phyloP scores from a whole-genome alignment of 257 asterid species.

The Knoxia roxburghii region DNA sequence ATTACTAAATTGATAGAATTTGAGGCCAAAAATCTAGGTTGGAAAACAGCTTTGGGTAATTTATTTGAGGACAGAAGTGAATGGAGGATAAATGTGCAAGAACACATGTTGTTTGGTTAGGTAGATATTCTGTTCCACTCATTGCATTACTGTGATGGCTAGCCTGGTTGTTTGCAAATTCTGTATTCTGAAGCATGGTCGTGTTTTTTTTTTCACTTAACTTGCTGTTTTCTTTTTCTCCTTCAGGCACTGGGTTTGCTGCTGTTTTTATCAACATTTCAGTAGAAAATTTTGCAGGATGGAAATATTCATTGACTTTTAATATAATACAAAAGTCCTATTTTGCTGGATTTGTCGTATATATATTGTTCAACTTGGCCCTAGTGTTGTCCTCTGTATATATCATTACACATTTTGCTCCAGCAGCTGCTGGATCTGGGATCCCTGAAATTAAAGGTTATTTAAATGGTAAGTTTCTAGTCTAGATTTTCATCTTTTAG shows the following conservation, averaged over 20 bases:
- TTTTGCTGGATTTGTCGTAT: slow-evolving; percentile 79
- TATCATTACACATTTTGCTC: slow-evolving; percentile 82
- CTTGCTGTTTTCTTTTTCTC: neutral
- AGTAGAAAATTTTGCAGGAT: slow-evolving; percentile 99
- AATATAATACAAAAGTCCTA: slow-evolving; percentile 88
- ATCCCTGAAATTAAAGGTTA: slow-evolving; percentile 99
- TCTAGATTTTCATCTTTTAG: neutral
- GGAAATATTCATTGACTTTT: slow-evolving; percentile 95
- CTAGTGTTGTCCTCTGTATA: slow-evolving; percentile 84
- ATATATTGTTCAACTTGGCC: slow-evolving; percentile 76
- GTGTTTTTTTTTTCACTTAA: neutral
- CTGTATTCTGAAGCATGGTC: neutral
- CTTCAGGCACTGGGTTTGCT: slow-evolving; percentile 88
- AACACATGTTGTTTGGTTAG: neutral
- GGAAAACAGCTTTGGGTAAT: neutral
- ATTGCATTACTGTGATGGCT: neutral
- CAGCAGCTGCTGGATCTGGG: slow-evolving; percentile 99
- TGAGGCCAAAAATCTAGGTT: neutral
- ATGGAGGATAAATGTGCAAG: neutral
- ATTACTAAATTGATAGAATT: neutral
- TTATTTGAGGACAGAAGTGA: neutral
- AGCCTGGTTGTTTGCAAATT: neutral
- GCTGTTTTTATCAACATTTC: slow-evolving; percentile 95
- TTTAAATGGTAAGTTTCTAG: slow-evolving; percentile 55
- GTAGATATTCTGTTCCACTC: neutral